Evolutionary conservation across 768 basidiomycete species (phyloP), one percentile per base, ranked within the genome.

Genomic region (Collybia nuda): DNA sequence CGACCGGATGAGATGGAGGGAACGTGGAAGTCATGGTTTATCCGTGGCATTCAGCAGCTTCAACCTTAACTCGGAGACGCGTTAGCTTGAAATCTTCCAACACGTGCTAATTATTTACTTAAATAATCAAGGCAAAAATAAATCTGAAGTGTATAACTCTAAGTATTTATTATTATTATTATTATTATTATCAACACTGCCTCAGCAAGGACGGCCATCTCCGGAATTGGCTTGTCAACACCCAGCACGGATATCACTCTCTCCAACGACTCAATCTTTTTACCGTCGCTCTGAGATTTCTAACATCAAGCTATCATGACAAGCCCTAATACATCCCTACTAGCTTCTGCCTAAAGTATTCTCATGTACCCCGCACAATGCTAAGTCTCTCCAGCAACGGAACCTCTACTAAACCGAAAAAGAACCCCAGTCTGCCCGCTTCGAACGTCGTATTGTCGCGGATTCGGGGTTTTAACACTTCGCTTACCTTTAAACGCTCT

Each of bases 11-110:
- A 52, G 57, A 55, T 47, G 57, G 42, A 19, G 53, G 47, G 47
- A 62, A 60, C 35, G 46, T 51, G 28, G 59, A 56, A 51, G 56
- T 46, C 59, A 62, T 62, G 49, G 52, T 44, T 32, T 35, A 18
- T 19, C 9, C 9, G 32, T 32, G 6, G 14, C 32, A 32, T 14
- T 14, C 32, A 32, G 14, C 32, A 32, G 12, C 32, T 32, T 6
- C 32, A 32, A 32, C 5, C 6, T 11, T 11, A 5, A 26, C 2
- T 11, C 32, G 14, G 32, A 32, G 32, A 52, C 55, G 55, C 55
- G 48, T 54, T 38, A 22, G 40, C 40, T 23, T 39, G 35, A 26
- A 44, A 32, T 32, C 32, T 32, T 32, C 14, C 32, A 45, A 26
- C 53, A 54, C 47, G 53, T 54, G 48, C 24, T 26, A 26, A 3